Evolutionary conservation across 1,139 yeast species (phyloP), one percentile per base, ranked within the genome.

Genomic region (Hansenula sp.): DNA sequence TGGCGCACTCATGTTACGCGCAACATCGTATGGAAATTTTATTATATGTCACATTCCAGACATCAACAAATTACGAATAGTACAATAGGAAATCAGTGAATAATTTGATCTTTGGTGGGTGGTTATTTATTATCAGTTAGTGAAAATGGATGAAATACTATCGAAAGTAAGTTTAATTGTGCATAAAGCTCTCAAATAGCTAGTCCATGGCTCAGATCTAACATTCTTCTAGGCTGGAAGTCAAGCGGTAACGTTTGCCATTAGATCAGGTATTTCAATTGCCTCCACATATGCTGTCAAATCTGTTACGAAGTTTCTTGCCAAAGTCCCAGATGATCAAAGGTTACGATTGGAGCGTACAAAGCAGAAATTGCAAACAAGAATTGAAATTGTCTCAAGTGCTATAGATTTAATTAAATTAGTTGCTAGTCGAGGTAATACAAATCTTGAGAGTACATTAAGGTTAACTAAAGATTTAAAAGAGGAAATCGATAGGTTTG

Each of bases 191-290:
- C n/a, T n/a, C n/a, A n/a, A n/a, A n/a, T n/a, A n/a, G n/a, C n/a
- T n/a, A n/a, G n/a, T n/a, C n/a, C n/a, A n/a, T n/a, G n/a, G n/a
- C n/a, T n/a, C n/a, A n/a, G 8, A 3, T 32, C 35, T 30, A 29
- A 39, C 28, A 14, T 10, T 12, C 52, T 71, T 13, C 17, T 73
- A 78, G 62, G 94, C 94, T 4, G 83, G 90, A 26, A 79, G 77
- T 42, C 92, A 85, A 50, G 88, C 88, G 1, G 87, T 85, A 10
- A 76, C 89, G 3, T 82, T 85, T 64, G 95, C 94, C 11, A 79
- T 85, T 32, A 66, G 85, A 43, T 83, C 92, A 1, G 89, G 94
- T 0, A 77, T 85, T 21, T 79, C 89, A 1, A 55, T 84, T 27
- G 95, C 94, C 0, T 79, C 90, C 0, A 80, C 85, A 0, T 85